Percentiles rank a stretch among this genome's conserved stretches.
These are phyloP conservation scores for Penicillium nucicola DNA, from an alignment of 495 filamentous ascomycete species.

Conservation along the genomic window DNA sequence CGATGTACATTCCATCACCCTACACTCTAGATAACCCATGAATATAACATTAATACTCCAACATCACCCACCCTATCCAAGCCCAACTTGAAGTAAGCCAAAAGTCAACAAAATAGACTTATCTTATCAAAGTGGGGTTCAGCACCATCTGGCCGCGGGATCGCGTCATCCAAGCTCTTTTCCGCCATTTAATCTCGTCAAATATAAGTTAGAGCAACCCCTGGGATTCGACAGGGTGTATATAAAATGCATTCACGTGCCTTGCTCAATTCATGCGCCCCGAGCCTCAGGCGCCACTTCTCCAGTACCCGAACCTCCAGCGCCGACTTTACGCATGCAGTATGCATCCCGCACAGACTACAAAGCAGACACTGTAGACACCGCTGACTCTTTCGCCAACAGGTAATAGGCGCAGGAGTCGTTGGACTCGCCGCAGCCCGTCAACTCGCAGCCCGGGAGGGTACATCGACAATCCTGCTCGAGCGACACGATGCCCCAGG, in stretches of 20 bases:
- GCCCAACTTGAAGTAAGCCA: too few relatives aligned
- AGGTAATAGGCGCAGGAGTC: constrained; percentile 88
- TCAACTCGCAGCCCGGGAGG: constrained; percentile 61
- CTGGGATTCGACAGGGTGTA: neutral
- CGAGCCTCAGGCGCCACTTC: constrained; percentile 32
- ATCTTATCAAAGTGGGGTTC: neutral
- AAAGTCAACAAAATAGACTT: too few relatives aligned
- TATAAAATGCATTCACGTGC: constrained; percentile 15
- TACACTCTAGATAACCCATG: neutral
- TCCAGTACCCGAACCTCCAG: constrained; percentile 29
- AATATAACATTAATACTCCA: neutral
- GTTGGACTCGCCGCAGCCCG: constrained; percentile 89
- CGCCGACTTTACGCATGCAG: constrained; percentile 82
- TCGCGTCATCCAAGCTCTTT: constrained; percentile 1
- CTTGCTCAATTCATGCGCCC: constrained; percentile 8
- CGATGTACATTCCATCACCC: constrained; percentile 5
- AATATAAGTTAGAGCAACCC: neutral
- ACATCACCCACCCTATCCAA: too few relatives aligned
- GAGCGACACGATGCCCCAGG: constrained; percentile 77
- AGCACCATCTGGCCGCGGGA: neutral
- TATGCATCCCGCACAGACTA: constrained; percentile 29
- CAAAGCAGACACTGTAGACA: neutral
- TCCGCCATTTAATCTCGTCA: neutral
- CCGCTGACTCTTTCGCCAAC: constrained; percentile 4
- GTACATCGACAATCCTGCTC: constrained; percentile 71